phyloP scores from a whole-genome alignment of 2,329 filamentous ascomycete genomes.

The Sclerotinia borealis region DNA sequence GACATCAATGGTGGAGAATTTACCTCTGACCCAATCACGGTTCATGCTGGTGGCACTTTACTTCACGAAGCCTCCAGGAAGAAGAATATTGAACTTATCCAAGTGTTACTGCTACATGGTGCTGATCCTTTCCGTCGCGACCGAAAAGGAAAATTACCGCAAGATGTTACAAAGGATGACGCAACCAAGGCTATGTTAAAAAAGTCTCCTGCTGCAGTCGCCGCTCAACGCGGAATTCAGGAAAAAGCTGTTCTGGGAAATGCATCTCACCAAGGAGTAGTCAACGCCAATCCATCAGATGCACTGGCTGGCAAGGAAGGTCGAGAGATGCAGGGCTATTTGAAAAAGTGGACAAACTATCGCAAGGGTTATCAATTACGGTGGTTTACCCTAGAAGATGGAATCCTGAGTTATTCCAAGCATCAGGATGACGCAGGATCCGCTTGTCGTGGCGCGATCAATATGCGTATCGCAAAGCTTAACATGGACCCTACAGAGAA shows the following conservation, averaged over 20 bases:
- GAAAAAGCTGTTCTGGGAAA: constrained; percentile 93
- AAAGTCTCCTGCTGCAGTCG: constrained; percentile 87
- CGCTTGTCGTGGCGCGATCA: constrained; percentile 94
- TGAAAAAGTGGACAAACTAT: constrained; percentile 99
- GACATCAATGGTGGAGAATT: constrained; percentile 92
- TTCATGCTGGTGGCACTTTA: constrained; percentile 81
- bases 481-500: constrained; percentile 98
- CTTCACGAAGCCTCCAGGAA: constrained; percentile 89
- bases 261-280: constrained; percentile 46
- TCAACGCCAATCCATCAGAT: constrained; percentile 49
- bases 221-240: constrained; percentile 90
- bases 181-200: constrained; percentile 82
- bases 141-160: constrained; percentile 88
- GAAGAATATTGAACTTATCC: constrained; percentile 80
- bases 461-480: constrained; percentile 92
- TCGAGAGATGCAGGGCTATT: constrained; percentile 94
- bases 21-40: constrained; percentile 70
- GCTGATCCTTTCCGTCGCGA: constrained; percentile 94
- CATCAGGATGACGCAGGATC: constrained; percentile 96
- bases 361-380: constrained; percentile 92
- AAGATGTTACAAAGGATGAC: constrained; percentile 95
- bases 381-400: constrained; percentile 97
- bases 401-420: constrained; percentile 97
- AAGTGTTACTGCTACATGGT: constrained; percentile 85
- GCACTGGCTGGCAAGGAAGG: constrained; percentile 74